These are phyloP conservation scores for Eragrostis curvula DNA, from an alignment of 176 grass and related monocot species.

Conservation along the genomic window DNA sequence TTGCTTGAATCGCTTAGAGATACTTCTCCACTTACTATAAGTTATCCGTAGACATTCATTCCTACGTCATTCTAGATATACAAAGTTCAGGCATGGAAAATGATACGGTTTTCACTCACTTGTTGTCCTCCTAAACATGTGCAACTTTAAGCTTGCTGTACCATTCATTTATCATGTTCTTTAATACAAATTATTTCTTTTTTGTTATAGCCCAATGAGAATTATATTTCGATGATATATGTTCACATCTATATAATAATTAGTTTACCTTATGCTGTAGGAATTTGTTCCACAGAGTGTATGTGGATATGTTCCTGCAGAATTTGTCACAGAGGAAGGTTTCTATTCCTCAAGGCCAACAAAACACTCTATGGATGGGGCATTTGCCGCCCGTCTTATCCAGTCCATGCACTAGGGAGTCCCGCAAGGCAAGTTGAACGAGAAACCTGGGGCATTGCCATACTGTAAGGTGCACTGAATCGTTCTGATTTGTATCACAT, in stretches of 20 bases:
- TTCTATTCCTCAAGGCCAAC: slow-evolving; percentile 92
- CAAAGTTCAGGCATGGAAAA: too few relatives aligned
- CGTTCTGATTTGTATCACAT: slow-evolving; percentile 20
- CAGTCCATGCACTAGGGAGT: slow-evolving; percentile 45
- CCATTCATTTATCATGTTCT: neutral
- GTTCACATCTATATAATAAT: slow-evolving; percentile 18
- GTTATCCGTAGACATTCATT: too few relatives aligned
- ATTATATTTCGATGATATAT: slow-evolving; percentile 8
- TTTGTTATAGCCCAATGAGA: neutral
- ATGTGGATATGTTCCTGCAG: slow-evolving; percentile 65
- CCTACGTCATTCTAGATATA: too few relatives aligned
- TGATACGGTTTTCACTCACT: slow-evolving; percentile 10
- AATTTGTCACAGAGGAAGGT: slow-evolving; percentile 78
- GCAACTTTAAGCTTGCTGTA: slow-evolving; percentile 17
- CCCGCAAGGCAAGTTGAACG: slow-evolving; percentile 5
- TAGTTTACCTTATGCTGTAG: slow-evolving; percentile 47
- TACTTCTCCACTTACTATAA: too few relatives aligned
- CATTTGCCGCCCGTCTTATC: slow-evolving; percentile 87
- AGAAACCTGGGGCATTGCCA: slow-evolving; percentile 16
- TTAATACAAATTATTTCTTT: neutral
- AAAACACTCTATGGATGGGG: slow-evolving; percentile 84
- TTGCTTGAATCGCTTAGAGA: too few relatives aligned
- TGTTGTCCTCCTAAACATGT: slow-evolving; percentile 19
- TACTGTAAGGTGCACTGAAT: neutral
- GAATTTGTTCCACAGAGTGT: slow-evolving; percentile 64